Conservation (phyloP, 768 basidiomycete species). For the Russula vinacea region DNA sequence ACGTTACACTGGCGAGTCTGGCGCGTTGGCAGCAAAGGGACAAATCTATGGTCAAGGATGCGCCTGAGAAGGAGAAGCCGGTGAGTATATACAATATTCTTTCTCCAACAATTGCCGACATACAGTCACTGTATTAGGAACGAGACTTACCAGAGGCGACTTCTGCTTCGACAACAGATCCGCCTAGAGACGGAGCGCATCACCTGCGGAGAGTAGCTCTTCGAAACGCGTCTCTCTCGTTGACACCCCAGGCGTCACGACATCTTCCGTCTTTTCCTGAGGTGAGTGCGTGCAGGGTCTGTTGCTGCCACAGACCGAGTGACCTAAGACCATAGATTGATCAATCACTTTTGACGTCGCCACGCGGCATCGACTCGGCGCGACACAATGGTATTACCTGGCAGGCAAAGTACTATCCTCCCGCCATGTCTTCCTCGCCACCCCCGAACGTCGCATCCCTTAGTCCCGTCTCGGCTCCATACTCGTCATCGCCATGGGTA, state of each 20-base stretch:
- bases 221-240: not conserved
- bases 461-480: not conserved
- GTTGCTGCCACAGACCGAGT: not conserved
- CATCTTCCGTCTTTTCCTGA: slow-evolving; percentile 13
- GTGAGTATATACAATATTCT: not conserved
- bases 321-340: not conserved
- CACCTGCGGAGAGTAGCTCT: not conserved
- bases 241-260: slow-evolving; percentile 3
- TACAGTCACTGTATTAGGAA: not conserved
- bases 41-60: not conserved
- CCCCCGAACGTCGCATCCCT: not conserved
- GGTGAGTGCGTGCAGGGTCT: not conserved
- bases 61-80: not conserved
- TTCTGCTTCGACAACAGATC: not conserved
- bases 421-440: slow-evolving; percentile 15
- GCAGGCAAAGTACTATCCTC: not conserved
- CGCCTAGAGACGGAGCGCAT: not conserved
- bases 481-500: slow-evolving; percentile 5
- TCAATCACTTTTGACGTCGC: not conserved
- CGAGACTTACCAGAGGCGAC: not conserved
- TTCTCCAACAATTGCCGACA: not conserved
- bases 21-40: slow-evolving; percentile 20
- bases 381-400: not conserved
- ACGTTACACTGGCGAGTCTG: not conserved
- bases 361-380: not conserved